Percentiles rank a stretch among this genome's conserved stretches.
Conservation (phyloP, 2,329 filamentous ascomycete genomes). For the Dothideomycetidae sp. region DNA sequence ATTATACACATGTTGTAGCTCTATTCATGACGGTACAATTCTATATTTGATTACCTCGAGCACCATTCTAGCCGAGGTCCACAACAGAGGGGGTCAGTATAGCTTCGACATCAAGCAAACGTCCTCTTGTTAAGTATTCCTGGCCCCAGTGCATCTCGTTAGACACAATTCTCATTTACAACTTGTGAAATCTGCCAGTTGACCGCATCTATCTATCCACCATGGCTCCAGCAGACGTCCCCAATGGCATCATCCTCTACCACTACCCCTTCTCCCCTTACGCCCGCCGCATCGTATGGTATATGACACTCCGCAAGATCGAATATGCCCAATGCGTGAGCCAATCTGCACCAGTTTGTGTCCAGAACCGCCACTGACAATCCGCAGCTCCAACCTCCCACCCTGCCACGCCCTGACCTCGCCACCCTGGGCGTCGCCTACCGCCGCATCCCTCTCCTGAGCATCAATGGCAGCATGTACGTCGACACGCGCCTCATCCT, state of each 20-base stretch:
- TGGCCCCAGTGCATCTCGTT: too few species aligned
- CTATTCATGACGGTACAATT: too few species aligned
- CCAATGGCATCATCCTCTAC: slow-evolving; percentile 45
- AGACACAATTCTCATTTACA: too few species aligned
- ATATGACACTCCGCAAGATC: slow-evolving; percentile 51
- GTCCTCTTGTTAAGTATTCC: neutral
- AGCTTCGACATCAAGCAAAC: neutral
- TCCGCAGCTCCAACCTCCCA: slow-evolving; percentile 44
- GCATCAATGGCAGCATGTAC: slow-evolving; percentile 54
- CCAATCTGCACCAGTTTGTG: slow-evolving; percentile 13
- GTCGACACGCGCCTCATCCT: slow-evolving; percentile 57
- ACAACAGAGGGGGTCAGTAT: neutral
- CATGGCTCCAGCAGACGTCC: slow-evolving; percentile 16
- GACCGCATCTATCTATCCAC: slow-evolving; percentile 2
- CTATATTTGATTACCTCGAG: neutral
- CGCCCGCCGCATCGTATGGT: slow-evolving; percentile 50
- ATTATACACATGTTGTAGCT: too few species aligned
- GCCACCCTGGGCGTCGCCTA: slow-evolving; percentile 47
- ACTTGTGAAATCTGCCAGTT: too few species aligned
- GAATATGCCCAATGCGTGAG: slow-evolving; percentile 53
- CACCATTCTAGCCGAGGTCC: neutral
- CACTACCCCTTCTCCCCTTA: slow-evolving; percentile 54
- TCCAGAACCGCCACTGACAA: slow-evolving; percentile 22
- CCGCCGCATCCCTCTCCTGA: slow-evolving; percentile 53
- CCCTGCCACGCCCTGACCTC: slow-evolving; percentile 53